Evolutionary conservation across 345 rosid genomes (phyloP).

Genomic region (Alliaria petiolata): DNA sequence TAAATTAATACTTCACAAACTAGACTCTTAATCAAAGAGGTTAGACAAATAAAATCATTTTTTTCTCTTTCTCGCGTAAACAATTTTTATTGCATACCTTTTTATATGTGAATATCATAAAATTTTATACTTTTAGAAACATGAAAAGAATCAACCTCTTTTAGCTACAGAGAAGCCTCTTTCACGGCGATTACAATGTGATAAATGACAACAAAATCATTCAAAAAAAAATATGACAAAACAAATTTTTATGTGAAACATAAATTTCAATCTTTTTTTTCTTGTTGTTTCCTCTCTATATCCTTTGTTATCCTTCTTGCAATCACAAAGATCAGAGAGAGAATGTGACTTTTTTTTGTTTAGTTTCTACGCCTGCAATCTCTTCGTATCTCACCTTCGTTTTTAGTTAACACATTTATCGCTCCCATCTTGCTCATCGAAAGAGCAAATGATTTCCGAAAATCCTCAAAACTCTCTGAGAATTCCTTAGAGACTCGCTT

Average conservation of each 20-base stretch:
- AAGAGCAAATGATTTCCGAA: constrained; percentile 53
- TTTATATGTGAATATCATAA: constrained; percentile 28
- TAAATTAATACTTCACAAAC: no score
- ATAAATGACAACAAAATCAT: constrained; percentile 25
- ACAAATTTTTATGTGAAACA: constrained; percentile 36
- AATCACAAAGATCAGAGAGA: background rate
- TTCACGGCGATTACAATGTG: constrained; percentile 17
- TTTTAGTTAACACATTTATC: constrained; percentile 55
- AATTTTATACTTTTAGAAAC: background rate
- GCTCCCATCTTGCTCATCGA: constrained; percentile 70
- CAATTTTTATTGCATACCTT: constrained; percentile 25
- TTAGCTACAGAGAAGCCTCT: constrained; percentile 22
- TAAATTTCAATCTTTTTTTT: constrained; percentile 10
- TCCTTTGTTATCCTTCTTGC: constrained; percentile 8
- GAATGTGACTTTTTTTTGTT: background rate
- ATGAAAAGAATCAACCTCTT: constrained; percentile 12
- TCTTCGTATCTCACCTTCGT: constrained; percentile 53
- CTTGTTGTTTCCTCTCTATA: constrained; percentile 10
- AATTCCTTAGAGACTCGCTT: constrained; percentile 46
- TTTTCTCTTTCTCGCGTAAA: constrained; percentile 17
- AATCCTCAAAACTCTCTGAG: constrained; percentile 51
- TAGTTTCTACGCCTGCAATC: constrained; percentile 45
- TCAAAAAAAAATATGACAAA: no score
- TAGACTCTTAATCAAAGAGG: constrained; percentile 41
- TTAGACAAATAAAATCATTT: constrained; percentile 38